Conservation (phyloP, 805 yeast species). For the Zygosaccharomyces siamensis region DNA sequence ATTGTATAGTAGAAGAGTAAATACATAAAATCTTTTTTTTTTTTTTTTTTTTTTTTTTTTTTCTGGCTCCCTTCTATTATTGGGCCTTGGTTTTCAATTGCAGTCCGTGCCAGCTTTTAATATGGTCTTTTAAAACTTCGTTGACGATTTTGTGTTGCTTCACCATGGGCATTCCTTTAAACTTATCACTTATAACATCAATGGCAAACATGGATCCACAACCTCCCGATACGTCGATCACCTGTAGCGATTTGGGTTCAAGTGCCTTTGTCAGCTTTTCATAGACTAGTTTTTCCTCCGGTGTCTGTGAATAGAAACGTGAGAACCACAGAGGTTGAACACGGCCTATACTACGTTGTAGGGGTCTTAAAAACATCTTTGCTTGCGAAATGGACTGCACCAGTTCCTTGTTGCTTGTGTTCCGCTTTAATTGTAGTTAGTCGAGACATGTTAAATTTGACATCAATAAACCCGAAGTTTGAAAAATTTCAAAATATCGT, state of each 20-base stretch:
- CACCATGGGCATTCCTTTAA: constrained; percentile 76
- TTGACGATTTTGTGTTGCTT: constrained; percentile 93
- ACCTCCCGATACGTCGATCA: constrained; percentile 86
- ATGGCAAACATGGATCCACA: constrained; percentile 99
- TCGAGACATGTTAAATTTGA: not conserved
- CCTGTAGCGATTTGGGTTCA: constrained; percentile 57
- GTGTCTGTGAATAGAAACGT: constrained; percentile 21
- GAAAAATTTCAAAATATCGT: not conserved
- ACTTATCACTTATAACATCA: constrained; percentile 60
- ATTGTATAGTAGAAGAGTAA: constrained; percentile 7
- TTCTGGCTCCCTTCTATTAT: constrained; percentile 7
- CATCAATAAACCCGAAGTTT: not conserved
- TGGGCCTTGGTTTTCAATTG: constrained; percentile 71
- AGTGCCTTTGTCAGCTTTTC: constrained; percentile 51
- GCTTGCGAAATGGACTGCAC: no score
- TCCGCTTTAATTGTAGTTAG: no score
- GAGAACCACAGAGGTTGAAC: not conserved
- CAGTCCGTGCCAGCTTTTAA: constrained; percentile 89
- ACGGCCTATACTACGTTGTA: not conserved
- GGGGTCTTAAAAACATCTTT: not conserved
- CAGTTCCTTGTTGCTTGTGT: not conserved
- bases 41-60: not conserved
- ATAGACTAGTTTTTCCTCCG: constrained; percentile 57
- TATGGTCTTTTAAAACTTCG: constrained; percentile 73
- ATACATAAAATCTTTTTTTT: not conserved